A percentile compares a stretch with the other conserved stretches of the same genome.
Evolutionary conservation across 2,329 filamentous ascomycete species (phyloP).

Genomic region (Aquanectria penicillioides): DNA sequence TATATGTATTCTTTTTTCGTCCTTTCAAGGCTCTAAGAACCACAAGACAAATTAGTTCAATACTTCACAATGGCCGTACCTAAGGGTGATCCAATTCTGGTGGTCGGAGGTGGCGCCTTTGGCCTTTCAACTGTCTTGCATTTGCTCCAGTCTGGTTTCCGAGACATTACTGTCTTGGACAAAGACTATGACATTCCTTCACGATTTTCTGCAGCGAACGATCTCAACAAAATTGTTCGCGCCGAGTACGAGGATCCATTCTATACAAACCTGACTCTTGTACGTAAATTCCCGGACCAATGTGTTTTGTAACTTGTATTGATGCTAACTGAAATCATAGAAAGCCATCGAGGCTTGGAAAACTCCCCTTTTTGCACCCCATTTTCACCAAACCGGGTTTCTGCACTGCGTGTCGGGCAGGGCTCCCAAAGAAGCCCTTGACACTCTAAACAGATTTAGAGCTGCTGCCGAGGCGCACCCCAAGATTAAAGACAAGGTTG

Average conservation of each 20-base stretch:
- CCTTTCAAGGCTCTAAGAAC: background rate
- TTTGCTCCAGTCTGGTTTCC: conserved; percentile 55
- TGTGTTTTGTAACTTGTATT: background rate
- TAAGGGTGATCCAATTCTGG: conserved; percentile 44
- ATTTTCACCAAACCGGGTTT: conserved; percentile 55
- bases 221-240: conserved; percentile 70
- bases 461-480: conserved; percentile 53
- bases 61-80: conserved; percentile 29
- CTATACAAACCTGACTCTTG: conserved; percentile 64
- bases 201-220: conserved; percentile 63
- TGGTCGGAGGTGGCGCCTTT: conserved; percentile 59
- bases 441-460: conserved; percentile 55
- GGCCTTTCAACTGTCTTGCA: conserved; percentile 61
- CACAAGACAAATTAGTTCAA: background rate
- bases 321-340: conserved; percentile 13
- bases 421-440: conserved; percentile 58
- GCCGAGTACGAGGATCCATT: conserved; percentile 68
- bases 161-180: conserved; percentile 59
- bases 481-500: conserved; percentile 52
- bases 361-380: conserved; percentile 60
- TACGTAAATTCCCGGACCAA: conserved; percentile 36
- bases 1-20: conserved; percentile 5
- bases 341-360: conserved; percentile 64
- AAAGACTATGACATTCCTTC: conserved; percentile 52
- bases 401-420: conserved; percentile 60